Conservation (phyloP, 805 yeast genomes). For the Kurtzmaniella fragi region DNA sequence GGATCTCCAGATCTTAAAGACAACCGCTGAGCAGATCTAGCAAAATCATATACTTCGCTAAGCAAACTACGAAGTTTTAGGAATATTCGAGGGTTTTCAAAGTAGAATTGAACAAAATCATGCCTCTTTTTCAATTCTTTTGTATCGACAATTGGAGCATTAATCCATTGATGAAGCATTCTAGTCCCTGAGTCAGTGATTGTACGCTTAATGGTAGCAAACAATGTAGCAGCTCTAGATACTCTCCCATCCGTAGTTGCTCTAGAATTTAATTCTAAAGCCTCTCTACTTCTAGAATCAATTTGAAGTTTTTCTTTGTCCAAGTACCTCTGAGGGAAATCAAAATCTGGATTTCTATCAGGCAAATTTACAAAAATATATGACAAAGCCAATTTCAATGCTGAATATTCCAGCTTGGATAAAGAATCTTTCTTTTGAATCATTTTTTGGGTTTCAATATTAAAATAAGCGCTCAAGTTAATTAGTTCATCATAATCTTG, state of each 20-base stretch:
- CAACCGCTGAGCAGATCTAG: slow-evolving; percentile 53
- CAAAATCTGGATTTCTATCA: slow-evolving; percentile 54
- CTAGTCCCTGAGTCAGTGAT: slow-evolving; percentile 80
- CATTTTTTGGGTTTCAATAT: slow-evolving; percentile 34
- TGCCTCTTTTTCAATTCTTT: slow-evolving; percentile 51
- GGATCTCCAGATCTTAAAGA: slow-evolving; percentile 31
- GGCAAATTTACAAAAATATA: slow-evolving; percentile 76
- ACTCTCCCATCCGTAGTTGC: slow-evolving; percentile 35
- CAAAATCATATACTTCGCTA: slow-evolving; percentile 50
- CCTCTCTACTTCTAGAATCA: slow-evolving; percentile 74
- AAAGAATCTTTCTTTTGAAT: slow-evolving; percentile 18
- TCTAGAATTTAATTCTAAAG: slow-evolving; percentile 67
- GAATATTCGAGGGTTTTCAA: slow-evolving; percentile 15
- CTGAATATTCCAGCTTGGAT: slow-evolving; percentile 48
- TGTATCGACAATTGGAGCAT: slow-evolving; percentile 67
- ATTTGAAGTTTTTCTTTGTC: slow-evolving; percentile 60
- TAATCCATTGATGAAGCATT: slow-evolving; percentile 73
- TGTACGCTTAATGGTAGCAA: slow-evolving; percentile 68
- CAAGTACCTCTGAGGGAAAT: slow-evolving; percentile 57
- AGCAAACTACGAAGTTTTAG: slow-evolving; percentile 28
- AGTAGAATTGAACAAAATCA: slow-evolving; percentile 27
- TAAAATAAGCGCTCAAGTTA: slow-evolving; percentile 29
- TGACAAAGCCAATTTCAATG: slow-evolving; percentile 52
- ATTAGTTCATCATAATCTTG: slow-evolving; percentile 2
- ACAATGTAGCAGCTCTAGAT: slow-evolving; percentile 61